phyloP scores from a whole-genome alignment of 2,329 filamentous ascomycete species.

The Aureobasidium sp. region DNA sequence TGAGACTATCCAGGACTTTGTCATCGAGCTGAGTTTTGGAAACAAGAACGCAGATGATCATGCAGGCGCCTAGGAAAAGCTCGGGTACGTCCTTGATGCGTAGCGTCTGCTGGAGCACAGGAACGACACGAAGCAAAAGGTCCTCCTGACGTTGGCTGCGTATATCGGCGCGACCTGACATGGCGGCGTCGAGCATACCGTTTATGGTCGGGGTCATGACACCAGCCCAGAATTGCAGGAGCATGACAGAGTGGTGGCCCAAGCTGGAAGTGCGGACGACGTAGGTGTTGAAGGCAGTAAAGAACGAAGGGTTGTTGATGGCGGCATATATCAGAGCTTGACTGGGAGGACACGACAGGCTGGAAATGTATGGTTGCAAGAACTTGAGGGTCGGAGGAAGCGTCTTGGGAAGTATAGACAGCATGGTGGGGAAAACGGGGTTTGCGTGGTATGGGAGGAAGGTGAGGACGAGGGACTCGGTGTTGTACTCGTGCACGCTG shows the following conservation, averaged over 20 bases:
- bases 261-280: constrained; percentile 66
- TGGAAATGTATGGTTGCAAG: constrained; percentile 76
- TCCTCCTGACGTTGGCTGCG: constrained; percentile 77
- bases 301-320: constrained; percentile 68
- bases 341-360: constrained; percentile 67
- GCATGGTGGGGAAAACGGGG: constrained; percentile 73
- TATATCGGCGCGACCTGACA: constrained; percentile 67
- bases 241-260: constrained; percentile 65
- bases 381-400: constrained; percentile 75
- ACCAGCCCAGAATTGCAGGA: constrained; percentile 87
- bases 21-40: constrained; percentile 76
- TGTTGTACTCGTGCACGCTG: constrained; percentile 90
- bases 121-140: constrained; percentile 61
- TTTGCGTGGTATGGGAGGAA: constrained; percentile 91
- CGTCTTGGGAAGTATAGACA: constrained; percentile 75
- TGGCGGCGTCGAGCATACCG: constrained; percentile 69
- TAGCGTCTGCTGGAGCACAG: constrained; percentile 68
- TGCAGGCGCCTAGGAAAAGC: constrained; percentile 80
- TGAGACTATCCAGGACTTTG: constrained; percentile 71
- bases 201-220: constrained; percentile 80
- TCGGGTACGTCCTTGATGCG: constrained; percentile 69
- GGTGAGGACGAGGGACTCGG: constrained; percentile 65
- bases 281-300: constrained; percentile 70
- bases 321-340: constrained; percentile 78
- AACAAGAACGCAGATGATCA: constrained; percentile 79